Conservation (phyloP, 768 basidiomycete species). For the Mycena pura region DNA sequence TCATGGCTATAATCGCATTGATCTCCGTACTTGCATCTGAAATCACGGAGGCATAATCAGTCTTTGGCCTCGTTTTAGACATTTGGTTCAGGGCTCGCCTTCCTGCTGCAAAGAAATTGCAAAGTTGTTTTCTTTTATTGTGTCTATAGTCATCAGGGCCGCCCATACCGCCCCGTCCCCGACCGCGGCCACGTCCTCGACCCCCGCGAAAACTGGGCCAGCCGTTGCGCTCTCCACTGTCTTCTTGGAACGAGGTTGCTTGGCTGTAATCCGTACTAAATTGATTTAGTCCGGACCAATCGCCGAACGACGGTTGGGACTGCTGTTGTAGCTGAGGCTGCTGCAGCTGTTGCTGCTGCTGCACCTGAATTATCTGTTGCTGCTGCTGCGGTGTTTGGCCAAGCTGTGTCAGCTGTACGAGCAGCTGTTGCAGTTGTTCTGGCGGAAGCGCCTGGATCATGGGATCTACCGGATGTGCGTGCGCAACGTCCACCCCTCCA, state of each 20-base stretch:
- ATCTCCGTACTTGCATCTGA: slow-evolving; percentile 90
- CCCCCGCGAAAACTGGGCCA: slow-evolving; percentile 54
- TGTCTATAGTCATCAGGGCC: slow-evolving; percentile 73
- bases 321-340: slow-evolving; percentile 36
- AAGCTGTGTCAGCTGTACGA: slow-evolving; percentile 42
- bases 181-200: slow-evolving; percentile 62
- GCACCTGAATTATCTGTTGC: slow-evolving; percentile 9
- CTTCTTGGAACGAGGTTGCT: slow-evolving; percentile 50
- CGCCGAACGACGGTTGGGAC: slow-evolving; percentile 39
- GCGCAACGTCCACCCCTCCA: slow-evolving; percentile 45
- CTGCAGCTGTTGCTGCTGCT: slow-evolving; percentile 31
- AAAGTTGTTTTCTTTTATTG: slow-evolving; percentile 81
- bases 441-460: slow-evolving; percentile 54
- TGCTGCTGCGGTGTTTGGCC: slow-evolving; percentile 9
- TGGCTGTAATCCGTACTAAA: slow-evolving; percentile 59
- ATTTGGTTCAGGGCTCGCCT: slow-evolving; percentile 78
- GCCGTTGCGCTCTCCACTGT: slow-evolving; percentile 50
- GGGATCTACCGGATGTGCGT: slow-evolving; percentile 45
- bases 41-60: slow-evolving; percentile 55
- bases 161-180: slow-evolving; percentile 61
- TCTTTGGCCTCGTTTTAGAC: slow-evolving; percentile 44
- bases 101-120: slow-evolving; percentile 91
- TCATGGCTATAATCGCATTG: slow-evolving; percentile 87
- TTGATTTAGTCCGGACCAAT: slow-evolving; percentile 48
- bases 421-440: slow-evolving; percentile 70